Evolutionary conservation across 2,329 filamentous ascomycete species (phyloP).

Genomic region (Fusarium chaquense): DNA sequence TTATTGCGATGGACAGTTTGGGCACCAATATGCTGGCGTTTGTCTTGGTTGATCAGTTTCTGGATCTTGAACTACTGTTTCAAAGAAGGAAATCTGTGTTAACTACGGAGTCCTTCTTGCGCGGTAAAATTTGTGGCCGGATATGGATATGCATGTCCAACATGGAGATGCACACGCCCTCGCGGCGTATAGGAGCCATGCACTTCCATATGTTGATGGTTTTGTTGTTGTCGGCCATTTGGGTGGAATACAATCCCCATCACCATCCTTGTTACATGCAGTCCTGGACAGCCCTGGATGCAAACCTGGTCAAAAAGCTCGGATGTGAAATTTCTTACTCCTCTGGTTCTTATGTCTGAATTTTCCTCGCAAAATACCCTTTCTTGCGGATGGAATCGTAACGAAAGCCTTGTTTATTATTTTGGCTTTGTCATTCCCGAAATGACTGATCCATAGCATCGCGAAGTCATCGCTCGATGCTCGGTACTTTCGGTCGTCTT

Average conservation of each 20-base stretch:
- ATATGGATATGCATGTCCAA: conserved; percentile 31
- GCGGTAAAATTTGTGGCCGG: conserved; percentile 11
- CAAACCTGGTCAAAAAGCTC: conserved; percentile 38
- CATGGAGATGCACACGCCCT: conserved; percentile 38
- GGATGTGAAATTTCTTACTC: conserved; percentile 34
- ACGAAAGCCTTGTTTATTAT: conserved; percentile 17
- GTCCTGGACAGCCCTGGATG: conserved; percentile 36
- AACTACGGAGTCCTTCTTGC: neutral
- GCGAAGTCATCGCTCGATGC: conserved; percentile 18
- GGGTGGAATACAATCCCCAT: conserved; percentile 39
- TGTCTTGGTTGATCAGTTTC: conserved; percentile 19
- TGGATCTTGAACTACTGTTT: conserved; percentile 22
- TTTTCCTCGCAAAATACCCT: conserved; percentile 29
- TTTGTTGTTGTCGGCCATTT: conserved; percentile 37
- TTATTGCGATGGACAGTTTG: conserved; percentile 26
- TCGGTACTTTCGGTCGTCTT: neutral
- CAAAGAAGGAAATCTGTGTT: neutral
- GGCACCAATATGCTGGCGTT: conserved; percentile 14
- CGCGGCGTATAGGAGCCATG: conserved; percentile 31
- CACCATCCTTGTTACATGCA: conserved; percentile 44
- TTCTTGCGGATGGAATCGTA: conserved; percentile 11
- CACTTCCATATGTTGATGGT: conserved; percentile 37
- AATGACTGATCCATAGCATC: conserved; percentile 23
- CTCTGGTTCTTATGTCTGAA: conserved; percentile 13
- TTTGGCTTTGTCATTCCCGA: conserved; percentile 12